Evolutionary conservation across 495 filamentous ascomycete genomes (phyloP).

Genomic region (Hyaloscypha bicolor): DNA sequence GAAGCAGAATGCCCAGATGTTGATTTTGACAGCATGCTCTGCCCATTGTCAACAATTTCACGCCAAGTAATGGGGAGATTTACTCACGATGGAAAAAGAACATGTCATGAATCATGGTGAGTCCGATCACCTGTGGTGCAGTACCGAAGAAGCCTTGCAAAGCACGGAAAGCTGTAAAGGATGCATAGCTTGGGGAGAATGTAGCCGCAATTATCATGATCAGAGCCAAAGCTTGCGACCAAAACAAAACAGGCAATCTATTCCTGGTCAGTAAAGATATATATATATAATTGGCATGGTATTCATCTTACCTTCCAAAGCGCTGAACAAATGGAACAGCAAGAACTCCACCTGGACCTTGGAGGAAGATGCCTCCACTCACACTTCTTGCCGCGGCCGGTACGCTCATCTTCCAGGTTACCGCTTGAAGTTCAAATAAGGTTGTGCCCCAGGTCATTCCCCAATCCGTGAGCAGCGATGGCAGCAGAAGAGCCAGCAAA

Average conservation of each 20-base stretch:
- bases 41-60: not conserved
- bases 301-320: conserved; percentile 6
- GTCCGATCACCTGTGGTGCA: not conserved
- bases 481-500: conserved; percentile 15
- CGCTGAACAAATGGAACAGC: conserved; percentile 18
- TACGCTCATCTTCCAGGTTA: conserved; percentile 15
- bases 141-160: conserved; percentile 21
- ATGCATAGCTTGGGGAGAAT: conserved; percentile 6
- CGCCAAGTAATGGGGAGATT: not conserved
- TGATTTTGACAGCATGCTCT: conserved; percentile 10
- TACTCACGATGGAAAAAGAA: not conserved
- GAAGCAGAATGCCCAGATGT: conserved; percentile 16
- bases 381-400: conserved; percentile 7
- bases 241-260: conserved; percentile 19
- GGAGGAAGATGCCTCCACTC: conserved; percentile 18
- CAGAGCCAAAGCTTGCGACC: conserved; percentile 14
- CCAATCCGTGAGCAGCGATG: conserved; percentile 17
- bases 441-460: conserved; percentile 23
- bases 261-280: not conserved
- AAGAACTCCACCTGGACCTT: conserved; percentile 19
- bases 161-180: conserved; percentile 18
- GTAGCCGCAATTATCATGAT: conserved; percentile 15
- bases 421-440: conserved; percentile 16
- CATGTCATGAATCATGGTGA: not conserved
- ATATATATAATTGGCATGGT: not conserved